A percentile compares a stretch with the other conserved stretches of the same genome.
These are phyloP conservation scores for Alternaria incomplexa DNA, from an alignment of 2,329 filamentous ascomycete genomes.

Conservation along the genomic window DNA sequence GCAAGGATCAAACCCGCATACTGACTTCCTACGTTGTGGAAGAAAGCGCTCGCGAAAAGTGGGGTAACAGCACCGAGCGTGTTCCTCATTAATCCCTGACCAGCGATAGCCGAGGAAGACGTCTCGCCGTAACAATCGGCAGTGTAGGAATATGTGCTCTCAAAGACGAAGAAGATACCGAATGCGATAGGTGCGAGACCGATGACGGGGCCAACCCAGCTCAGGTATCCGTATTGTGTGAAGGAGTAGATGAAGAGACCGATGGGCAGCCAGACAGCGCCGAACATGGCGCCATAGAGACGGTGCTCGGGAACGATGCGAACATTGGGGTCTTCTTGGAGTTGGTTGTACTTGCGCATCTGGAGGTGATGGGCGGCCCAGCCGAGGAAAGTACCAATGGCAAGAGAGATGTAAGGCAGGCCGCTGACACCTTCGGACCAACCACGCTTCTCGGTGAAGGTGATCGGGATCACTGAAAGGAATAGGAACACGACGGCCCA, in stretches of 20 bases:
- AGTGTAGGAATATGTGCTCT: constrained; percentile 57
- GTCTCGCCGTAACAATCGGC: constrained; percentile 61
- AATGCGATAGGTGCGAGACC: constrained; percentile 59
- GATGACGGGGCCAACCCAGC: constrained; percentile 59
- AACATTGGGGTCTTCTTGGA: constrained; percentile 46
- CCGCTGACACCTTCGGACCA: constrained; percentile 59
- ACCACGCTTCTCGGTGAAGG: constrained; percentile 58
- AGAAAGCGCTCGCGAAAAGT: constrained; percentile 60
- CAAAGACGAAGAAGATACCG: constrained; percentile 61
- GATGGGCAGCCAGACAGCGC: constrained; percentile 39
- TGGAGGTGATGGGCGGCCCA: constrained; percentile 59
- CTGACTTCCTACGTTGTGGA: constrained; percentile 60
- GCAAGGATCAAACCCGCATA: constrained; percentile 59
- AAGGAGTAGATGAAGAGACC: constrained; percentile 58
- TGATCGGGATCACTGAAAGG: constrained; percentile 48
- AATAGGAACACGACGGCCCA: constrained; percentile 63
- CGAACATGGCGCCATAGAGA: constrained; percentile 42
- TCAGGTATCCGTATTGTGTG: constrained; percentile 58
- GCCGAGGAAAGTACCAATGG: constrained; percentile 56
- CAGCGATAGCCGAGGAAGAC: constrained; percentile 54
- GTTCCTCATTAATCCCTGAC: constrained; percentile 60
- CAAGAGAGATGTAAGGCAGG: constrained; percentile 60
- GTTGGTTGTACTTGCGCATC: constrained; percentile 57
- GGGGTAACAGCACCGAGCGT: constrained; percentile 61
- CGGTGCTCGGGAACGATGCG: constrained; percentile 46